phyloP scores from a whole-genome alignment of 2,329 filamentous ascomycete species.

The Rutstroemia sp. region DNA sequence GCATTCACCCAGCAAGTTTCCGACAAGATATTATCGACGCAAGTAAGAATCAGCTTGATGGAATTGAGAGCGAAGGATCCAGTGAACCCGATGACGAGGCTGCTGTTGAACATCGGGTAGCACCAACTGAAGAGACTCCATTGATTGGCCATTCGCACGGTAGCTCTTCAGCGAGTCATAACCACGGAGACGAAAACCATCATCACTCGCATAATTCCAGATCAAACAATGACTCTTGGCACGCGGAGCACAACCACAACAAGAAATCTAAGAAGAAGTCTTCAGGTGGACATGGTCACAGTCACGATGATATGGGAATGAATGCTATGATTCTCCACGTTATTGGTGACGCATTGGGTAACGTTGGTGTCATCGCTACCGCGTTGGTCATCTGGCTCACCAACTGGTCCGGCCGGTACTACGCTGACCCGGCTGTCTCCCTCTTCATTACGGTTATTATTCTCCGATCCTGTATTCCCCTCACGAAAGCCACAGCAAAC shows the following conservation, averaged over 20 bases:
- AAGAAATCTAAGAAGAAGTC: conserved; percentile 56
- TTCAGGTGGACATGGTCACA: conserved; percentile 64
- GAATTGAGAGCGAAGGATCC: conserved; percentile 48
- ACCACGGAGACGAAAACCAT: conserved; percentile 10
- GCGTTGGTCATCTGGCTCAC: conserved; percentile 90
- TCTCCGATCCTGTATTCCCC: conserved; percentile 65
- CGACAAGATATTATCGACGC: conserved; percentile 87
- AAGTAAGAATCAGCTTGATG: conserved; percentile 54
- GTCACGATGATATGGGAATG: conserved; percentile 91
- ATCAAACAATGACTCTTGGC: conserved; percentile 32
- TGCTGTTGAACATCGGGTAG: conserved; percentile 25
- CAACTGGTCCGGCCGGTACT: conserved; percentile 71
- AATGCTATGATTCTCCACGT: conserved; percentile 71
- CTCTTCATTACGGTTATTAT: conserved; percentile 85
- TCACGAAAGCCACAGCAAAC: conserved; percentile 72
- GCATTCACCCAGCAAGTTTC: conserved; percentile 84
- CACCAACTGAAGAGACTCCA: conserved; percentile 30
- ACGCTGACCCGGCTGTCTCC: conserved; percentile 87
- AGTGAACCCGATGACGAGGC: conserved; percentile 33
- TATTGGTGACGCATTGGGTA: conserved; percentile 77
- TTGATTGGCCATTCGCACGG: conserved; percentile 14
- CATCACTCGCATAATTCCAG: conserved; percentile 12
- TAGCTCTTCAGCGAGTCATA: conserved; percentile 9
- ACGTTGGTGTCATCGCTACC: conserved; percentile 76
- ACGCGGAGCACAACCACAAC: conserved; percentile 69